phyloP scores from a whole-genome alignment of 2,329 filamentous ascomycete species.

The Xylaria sp. region DNA sequence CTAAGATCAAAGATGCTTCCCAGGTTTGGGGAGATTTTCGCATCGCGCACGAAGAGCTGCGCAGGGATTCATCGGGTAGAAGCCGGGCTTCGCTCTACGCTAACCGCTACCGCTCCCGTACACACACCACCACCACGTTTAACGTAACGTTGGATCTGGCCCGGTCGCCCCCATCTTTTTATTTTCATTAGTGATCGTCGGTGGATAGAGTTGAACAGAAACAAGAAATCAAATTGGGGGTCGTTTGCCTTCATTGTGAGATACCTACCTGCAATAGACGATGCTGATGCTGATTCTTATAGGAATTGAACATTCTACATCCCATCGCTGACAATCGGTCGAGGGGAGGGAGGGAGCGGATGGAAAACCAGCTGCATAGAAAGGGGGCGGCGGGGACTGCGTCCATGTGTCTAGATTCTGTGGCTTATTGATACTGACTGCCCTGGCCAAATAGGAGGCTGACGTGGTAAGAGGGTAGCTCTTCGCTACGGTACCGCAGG shows the following conservation, averaged over 20 bases:
- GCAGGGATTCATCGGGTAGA: slow-evolving; percentile 26
- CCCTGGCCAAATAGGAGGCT: slow-evolving; percentile 18
- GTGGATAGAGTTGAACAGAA: slow-evolving; percentile 1
- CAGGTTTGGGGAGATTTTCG: neutral
- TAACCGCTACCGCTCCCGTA: neutral
- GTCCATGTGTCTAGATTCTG: neutral
- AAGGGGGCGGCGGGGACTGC: slow-evolving; percentile 4
- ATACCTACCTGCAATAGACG: neutral
- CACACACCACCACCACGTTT: neutral
- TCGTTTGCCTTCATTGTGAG: slow-evolving; percentile 1
- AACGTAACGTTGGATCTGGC: slow-evolving; percentile 18
- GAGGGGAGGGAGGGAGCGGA: neutral
- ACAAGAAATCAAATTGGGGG: slow-evolving; percentile 11
- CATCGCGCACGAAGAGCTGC: slow-evolving; percentile 4
- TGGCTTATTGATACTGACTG: neutral
- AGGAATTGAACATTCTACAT: neutral
- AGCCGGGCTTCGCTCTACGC: slow-evolving; percentile 12
- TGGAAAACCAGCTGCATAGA: neutral
- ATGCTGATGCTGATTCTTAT: neutral
- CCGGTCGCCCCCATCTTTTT: slow-evolving; percentile 19
- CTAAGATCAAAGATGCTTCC: slow-evolving; percentile 6
- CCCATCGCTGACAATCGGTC: neutral
- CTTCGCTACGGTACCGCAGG: slow-evolving; percentile 2
- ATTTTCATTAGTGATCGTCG: slow-evolving; percentile 1
- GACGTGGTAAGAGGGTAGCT: slow-evolving; percentile 19